Conservation (phyloP, 345 rosid genomes). For the Syzygium aromaticum region DNA sequence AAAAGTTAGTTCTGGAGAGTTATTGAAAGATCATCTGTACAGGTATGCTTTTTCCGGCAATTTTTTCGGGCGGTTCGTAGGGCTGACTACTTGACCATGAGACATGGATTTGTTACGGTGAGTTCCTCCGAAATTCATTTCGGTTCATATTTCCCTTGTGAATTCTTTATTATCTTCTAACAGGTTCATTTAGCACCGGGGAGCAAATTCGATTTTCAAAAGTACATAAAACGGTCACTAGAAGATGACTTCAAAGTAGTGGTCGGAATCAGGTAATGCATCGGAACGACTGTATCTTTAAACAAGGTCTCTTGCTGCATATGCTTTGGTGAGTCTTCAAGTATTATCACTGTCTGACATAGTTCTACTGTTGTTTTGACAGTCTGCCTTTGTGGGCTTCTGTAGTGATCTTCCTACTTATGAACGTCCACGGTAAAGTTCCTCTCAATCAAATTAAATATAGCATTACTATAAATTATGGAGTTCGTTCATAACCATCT, state of each 20-base stretch:
- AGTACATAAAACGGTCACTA: constrained; percentile 78
- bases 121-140: constrained; percentile 13
- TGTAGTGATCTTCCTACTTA: constrained; percentile 56
- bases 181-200: constrained; percentile 93
- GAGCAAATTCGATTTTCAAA: constrained; percentile 79
- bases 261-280: constrained; percentile 74
- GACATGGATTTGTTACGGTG: constrained; percentile 80
- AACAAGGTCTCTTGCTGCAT: not conserved
- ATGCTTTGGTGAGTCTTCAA: not conserved
- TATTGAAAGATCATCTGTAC: constrained; percentile 1
- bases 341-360: not conserved
- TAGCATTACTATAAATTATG: not conserved
- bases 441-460: not conserved
- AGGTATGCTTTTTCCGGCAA: constrained; percentile 86
- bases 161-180: not conserved
- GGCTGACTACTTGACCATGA: constrained; percentile 80
- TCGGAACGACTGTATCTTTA: not conserved
- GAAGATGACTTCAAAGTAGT: constrained; percentile 97
- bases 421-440: constrained; percentile 68
- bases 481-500: not conserved
- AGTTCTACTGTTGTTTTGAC: constrained; percentile 12
- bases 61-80: constrained; percentile 65
- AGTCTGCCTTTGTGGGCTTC: constrained; percentile 78
- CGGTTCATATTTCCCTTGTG: not conserved
- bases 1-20: not conserved